Evolutionary conservation across 257 asterid genomes (phyloP).

Genomic region (Scutellaria galericulata): DNA sequence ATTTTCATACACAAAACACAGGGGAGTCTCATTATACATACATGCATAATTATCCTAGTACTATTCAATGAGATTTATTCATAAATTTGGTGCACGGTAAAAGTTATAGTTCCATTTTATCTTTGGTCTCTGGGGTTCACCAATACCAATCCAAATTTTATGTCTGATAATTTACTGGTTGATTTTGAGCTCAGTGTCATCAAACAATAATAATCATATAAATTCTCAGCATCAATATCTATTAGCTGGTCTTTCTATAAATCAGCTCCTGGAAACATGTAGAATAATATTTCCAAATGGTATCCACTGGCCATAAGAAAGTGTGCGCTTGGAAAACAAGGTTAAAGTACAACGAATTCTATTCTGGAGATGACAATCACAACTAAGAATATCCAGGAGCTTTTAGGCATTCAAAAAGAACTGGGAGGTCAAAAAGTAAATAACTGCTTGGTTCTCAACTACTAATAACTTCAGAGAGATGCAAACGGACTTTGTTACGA

Average conservation of each 20-base stretch:
- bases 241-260: not conserved
- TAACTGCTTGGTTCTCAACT: not conserved
- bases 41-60: too few relatives aligned
- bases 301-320: not conserved
- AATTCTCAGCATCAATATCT: not conserved
- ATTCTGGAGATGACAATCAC: too few relatives aligned
- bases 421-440: not conserved
- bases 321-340: constrained; percentile 6
- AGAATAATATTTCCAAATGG: not conserved
- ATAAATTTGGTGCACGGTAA: not conserved
- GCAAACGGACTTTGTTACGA: not conserved
- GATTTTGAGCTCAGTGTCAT: not conserved
- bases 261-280: not conserved
- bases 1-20: too few relatives aligned
- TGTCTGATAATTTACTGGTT: not conserved
- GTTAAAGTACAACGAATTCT: not conserved
- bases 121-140: not conserved
- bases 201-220: not conserved
- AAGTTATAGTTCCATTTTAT: not conserved
- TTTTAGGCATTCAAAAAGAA: not conserved
- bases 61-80: too few relatives aligned
- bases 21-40: too few relatives aligned
- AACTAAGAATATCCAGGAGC: too few relatives aligned
- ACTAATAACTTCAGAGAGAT: not conserved
- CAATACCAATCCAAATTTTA: not conserved